These are phyloP conservation scores for Paulownia fortunei DNA, from an alignment of 257 asterid species.

Conservation along the genomic window DNA sequence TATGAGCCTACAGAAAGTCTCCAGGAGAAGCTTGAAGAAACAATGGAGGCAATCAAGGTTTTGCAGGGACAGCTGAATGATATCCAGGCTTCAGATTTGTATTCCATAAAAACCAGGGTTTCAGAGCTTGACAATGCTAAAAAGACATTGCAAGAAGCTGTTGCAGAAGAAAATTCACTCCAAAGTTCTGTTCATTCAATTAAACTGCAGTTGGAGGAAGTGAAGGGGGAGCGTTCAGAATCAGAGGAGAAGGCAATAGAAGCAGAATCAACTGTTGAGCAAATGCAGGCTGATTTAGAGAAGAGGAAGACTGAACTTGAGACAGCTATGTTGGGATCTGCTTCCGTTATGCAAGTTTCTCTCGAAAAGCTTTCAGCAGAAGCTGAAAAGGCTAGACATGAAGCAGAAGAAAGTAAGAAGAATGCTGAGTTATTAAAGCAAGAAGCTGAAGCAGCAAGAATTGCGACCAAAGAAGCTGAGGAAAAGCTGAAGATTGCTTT, in stretches of 20 bases:
- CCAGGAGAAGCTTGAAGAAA: slow-evolving; percentile 63
- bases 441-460: slow-evolving; percentile 55
- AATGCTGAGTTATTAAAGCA: slow-evolving; percentile 39
- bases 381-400: slow-evolving; percentile 44
- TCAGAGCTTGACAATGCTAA: slow-evolving; percentile 55
- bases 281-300: slow-evolving; percentile 52
- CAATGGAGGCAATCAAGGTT: slow-evolving; percentile 53
- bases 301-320: slow-evolving; percentile 55
- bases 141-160: slow-evolving; percentile 43
- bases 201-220: slow-evolving; percentile 47
- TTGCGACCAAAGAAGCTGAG: slow-evolving; percentile 52
- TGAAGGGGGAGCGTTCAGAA: slow-evolving; percentile 41
- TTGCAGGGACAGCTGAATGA: slow-evolving; percentile 60
- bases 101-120: slow-evolving; percentile 30
- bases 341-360: slow-evolving; percentile 35
- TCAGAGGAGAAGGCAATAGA: slow-evolving; percentile 41
- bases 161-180: slow-evolving; percentile 46
- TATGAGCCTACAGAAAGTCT: slow-evolving; percentile 43
- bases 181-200: slow-evolving; percentile 37
- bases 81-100: slow-evolving; percentile 47
- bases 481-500: slow-evolving; percentile 51
- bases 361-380: slow-evolving; percentile 50
- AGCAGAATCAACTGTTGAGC: slow-evolving; percentile 46
- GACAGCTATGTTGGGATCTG: slow-evolving; percentile 39
- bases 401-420: slow-evolving; percentile 52